Base-by-base conservation (phyloP, 2,329 filamentous ascomycete species). In the Aspergillus flavus region DNA sequence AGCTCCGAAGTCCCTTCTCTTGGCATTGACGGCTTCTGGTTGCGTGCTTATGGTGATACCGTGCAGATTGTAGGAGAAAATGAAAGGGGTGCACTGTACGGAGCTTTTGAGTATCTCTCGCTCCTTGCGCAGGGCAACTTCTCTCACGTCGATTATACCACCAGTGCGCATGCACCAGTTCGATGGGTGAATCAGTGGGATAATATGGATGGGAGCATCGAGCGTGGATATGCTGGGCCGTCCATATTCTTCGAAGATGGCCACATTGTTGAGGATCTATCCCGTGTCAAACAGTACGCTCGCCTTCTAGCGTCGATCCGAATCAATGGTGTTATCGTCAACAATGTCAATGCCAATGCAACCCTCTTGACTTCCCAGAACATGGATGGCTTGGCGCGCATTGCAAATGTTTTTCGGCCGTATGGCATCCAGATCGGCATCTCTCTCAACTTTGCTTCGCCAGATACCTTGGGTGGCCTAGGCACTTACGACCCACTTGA, bases 121-220 rank as follows among this genome's bases (percentile, higher is more conserved):
- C 82, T 85, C 73, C 79, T 92, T n/a, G 86, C 84, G 0, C 87
- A 88, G 72, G 85, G 83, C 28, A 84, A 88, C 53, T 79, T 86
- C 63, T 80, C 81, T 0, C 68, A 79, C 1, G 79, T 82, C 0
- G 72, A 82, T 5, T 82, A 82, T 54, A 76, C 82, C 2, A 83
- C 82, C 10, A 89, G 85, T 66, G 88, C 88, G 0, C 81, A 83
- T 61, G 86, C 85, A 0, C 85, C 85, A 0, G 84, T 92, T 48
- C 83, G 89, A 66, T 91, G 89, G 89, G 84, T 87, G 0, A 91
- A 92, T 70, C 85, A 92, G 67, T 92, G 89, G 89, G 88, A 92
- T 72, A 91, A 92, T 67, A 79, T 91, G 73, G 84, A 89, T 62
- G 78, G 89, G 14, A 87, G 83, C 46, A 87, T 92, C 52, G 89